Evolutionary conservation across 2,329 filamentous ascomycete genomes (phyloP).

Genomic region (Cordyceps farinosa): DNA sequence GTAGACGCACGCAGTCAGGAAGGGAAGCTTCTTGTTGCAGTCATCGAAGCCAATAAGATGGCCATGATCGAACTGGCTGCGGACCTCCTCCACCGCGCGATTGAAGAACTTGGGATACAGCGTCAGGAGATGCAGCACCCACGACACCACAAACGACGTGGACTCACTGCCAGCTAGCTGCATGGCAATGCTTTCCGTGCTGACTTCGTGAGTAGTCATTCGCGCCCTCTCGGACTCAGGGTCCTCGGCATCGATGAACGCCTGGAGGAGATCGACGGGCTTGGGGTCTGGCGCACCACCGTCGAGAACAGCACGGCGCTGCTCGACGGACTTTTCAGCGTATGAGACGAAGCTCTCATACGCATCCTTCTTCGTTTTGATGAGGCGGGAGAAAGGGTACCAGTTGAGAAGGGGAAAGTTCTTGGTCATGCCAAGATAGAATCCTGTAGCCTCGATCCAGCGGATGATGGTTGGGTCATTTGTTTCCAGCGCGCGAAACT

Average conservation of each 20-base stretch:
- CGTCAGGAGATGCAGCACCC: slow-evolving; percentile 13
- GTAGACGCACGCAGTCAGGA: slow-evolving; percentile 11
- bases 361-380: not conserved
- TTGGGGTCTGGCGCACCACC: not conserved
- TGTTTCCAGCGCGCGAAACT: not conserved
- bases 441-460: slow-evolving; percentile 13
- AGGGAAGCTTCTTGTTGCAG: not conserved
- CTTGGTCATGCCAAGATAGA: slow-evolving; percentile 12
- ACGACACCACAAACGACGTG: slow-evolving; percentile 11
- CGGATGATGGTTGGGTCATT: slow-evolving; percentile 11
- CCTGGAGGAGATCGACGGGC: slow-evolving; percentile 10
- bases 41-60: slow-evolving; percentile 7
- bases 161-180: slow-evolving; percentile 14
- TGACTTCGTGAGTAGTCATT: slow-evolving; percentile 11
- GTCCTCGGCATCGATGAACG: slow-evolving; percentile 11
- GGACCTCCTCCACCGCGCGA: slow-evolving; percentile 5
- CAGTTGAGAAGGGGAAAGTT: slow-evolving; percentile 10
- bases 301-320: not conserved
- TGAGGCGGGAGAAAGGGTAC: slow-evolving; percentile 3
- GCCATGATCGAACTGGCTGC: not conserved
- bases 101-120: slow-evolving; percentile 1
- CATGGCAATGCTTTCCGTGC: slow-evolving; percentile 14
- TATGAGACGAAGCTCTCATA: slow-evolving; percentile 10
- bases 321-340: slow-evolving; percentile 1
- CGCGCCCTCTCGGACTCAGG: not conserved